A percentile compares a stretch with the other conserved stretches of the same genome.
Evolutionary conservation across 2,329 filamentous ascomycete species (phyloP).

Genomic region (Fusarium sp.): DNA sequence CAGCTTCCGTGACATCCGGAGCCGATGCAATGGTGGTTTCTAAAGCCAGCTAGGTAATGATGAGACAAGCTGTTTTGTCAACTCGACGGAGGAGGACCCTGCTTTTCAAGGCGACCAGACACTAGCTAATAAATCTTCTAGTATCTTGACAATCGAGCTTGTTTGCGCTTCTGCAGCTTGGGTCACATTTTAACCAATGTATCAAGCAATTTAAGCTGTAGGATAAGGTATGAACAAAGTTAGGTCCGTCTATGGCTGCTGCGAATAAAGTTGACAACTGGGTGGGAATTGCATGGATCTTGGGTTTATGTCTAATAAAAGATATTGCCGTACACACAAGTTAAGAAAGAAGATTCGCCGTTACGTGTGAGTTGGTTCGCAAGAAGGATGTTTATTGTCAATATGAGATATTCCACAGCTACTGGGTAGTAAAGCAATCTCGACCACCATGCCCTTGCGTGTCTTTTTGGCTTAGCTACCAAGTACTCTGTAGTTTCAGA

Average conservation of each 20-base stretch:
- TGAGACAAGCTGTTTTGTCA: neutral
- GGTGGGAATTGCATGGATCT: slow-evolving; percentile 16
- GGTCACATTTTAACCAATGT: slow-evolving; percentile 18
- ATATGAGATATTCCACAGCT: no score
- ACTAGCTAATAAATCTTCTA: neutral
- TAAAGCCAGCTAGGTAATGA: slow-evolving; percentile 1
- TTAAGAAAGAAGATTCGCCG: neutral
- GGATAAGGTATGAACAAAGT: slow-evolving; percentile 36
- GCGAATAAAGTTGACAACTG: slow-evolving; percentile 25
- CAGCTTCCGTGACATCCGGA: slow-evolving; percentile 39
- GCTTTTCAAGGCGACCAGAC: neutral
- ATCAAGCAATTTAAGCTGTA: slow-evolving; percentile 8
- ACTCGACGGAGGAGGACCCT: neutral
- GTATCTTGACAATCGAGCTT: slow-evolving; percentile 2
- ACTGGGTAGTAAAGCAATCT: no score
- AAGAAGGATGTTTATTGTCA: no score
- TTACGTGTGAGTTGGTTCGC: neutral
- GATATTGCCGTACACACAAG: neutral
- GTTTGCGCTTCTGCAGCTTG: slow-evolving; percentile 3
- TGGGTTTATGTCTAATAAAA: neutral
- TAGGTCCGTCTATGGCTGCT: slow-evolving; percentile 22
- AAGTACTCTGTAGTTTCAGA: no score
- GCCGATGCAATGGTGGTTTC: slow-evolving; percentile 28
- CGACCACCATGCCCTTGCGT: no score
- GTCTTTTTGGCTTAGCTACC: no score